These are phyloP conservation scores for Citrus trifoliata DNA, from an alignment of 345 rosid species.

Conservation along the genomic window DNA sequence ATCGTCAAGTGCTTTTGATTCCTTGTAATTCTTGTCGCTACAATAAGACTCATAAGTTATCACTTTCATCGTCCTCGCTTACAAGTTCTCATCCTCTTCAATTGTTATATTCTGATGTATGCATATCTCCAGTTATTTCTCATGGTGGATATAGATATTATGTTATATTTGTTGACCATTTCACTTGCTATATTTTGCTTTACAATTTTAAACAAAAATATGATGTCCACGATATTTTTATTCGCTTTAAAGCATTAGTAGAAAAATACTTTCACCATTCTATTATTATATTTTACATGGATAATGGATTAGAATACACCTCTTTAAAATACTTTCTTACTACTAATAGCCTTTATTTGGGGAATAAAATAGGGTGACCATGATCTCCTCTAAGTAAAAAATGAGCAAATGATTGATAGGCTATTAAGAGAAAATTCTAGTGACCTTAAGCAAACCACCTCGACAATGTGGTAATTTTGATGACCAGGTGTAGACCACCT, in stretches of 20 bases:
- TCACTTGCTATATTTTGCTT: background rate
- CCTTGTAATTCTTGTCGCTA: background rate
- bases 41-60: background rate
- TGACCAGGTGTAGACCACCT: too few species aligned
- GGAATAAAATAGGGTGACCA: too few species aligned
- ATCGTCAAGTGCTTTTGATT: background rate
- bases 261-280: background rate
- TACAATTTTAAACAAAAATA: background rate
- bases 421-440: too few species aligned
- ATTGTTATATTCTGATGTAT: too few species aligned
- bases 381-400: too few species aligned
- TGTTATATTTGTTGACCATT: background rate
- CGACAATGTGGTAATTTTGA: too few species aligned
- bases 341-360: background rate
- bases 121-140: background rate
- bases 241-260: background rate
- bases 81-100: background rate
- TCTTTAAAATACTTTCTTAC: background rate
- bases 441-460: too few species aligned
- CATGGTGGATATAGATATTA: background rate
- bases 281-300: background rate
- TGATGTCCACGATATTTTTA: background rate
- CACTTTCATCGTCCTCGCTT: background rate
- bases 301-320: background rate
- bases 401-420: too few species aligned